A percentile compares a stretch with the other conserved stretches of the same genome.
phyloP scores from a whole-genome alignment of 495 filamentous ascomycete species.

The Trichoderma virens region DNA sequence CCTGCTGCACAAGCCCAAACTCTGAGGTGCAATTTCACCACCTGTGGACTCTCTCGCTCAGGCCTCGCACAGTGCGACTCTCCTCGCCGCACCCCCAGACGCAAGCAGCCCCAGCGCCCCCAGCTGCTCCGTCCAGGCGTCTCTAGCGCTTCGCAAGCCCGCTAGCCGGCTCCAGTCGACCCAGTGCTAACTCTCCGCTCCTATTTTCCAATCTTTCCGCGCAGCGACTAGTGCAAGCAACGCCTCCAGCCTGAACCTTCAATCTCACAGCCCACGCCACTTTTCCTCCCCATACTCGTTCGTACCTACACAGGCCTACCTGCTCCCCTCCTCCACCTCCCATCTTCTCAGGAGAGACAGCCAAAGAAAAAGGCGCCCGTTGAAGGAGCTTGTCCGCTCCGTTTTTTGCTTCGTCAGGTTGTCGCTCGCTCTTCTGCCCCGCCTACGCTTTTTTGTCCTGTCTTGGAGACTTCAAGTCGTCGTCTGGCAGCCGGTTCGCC shows the following conservation, averaged over 20 bases:
- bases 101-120: not conserved
- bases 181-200: not conserved
- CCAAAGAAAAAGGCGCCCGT: not conserved
- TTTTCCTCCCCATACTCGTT: not conserved
- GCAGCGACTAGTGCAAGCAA: not conserved
- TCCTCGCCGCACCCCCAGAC: not conserved
- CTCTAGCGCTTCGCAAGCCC: not conserved
- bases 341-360: not conserved
- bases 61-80: not conserved
- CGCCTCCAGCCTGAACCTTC: not conserved
- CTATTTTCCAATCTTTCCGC: not conserved
- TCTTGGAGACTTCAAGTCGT: not conserved
- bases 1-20: no score
- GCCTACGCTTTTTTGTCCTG: not conserved
- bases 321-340: not conserved
- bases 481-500: not conserved
- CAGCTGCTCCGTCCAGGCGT: not conserved
- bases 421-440: not conserved
- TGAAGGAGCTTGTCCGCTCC: not conserved
- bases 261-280: not conserved
- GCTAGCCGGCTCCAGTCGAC: not conserved
- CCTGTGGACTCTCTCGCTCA: not conserved
- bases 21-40: no score
- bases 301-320: not conserved
- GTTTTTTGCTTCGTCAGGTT: not conserved